Conservation (phyloP, 371 early-diverging fungal species). For the Syncephalastrum racemosum region DNA sequence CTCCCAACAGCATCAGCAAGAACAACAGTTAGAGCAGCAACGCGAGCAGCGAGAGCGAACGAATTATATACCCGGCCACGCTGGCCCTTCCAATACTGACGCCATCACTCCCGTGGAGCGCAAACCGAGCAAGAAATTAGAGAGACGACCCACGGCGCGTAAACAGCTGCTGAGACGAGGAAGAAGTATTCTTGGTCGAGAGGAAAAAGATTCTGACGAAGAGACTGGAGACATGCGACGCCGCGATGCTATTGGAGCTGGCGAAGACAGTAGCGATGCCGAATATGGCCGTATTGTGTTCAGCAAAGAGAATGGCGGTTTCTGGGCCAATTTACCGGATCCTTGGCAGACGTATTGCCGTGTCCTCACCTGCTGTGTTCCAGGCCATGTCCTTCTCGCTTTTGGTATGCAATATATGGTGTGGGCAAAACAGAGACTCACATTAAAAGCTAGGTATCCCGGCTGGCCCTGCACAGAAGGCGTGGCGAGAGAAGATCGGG, state of each 20-base stretch:
- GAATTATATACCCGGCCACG: too few relatives aligned
- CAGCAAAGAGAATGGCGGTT: conserved; percentile 3
- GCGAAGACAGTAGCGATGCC: conserved; percentile 4
- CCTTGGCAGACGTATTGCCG: conserved; percentile 54
- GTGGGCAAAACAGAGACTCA: background rate
- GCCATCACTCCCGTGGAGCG: too few relatives aligned
- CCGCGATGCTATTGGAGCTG: conserved; percentile 1
- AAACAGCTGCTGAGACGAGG: conserved; percentile 32
- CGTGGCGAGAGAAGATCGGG: conserved; percentile 86
- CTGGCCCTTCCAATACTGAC: too few relatives aligned
- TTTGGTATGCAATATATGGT: conserved; percentile 11
- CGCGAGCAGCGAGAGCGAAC: too few relatives aligned
- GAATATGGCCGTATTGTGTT: background rate
- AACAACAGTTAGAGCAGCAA: too few relatives aligned
- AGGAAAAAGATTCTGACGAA: conserved; percentile 32
- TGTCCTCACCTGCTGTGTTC: conserved; percentile 56
- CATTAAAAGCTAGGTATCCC: conserved; percentile 36
- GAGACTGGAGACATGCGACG: conserved; percentile 10
- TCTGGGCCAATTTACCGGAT: conserved; percentile 18
- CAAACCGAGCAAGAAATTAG: conserved; percentile 2
- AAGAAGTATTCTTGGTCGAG: conserved; percentile 47
- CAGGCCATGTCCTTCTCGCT: conserved; percentile 16
- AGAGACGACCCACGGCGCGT: conserved; percentile 20
- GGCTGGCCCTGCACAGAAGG: conserved; percentile 62
- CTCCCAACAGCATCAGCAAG: too few relatives aligned